Conservation (phyloP, 1,139 yeast genomes). For the Diutina neorugosa region DNA sequence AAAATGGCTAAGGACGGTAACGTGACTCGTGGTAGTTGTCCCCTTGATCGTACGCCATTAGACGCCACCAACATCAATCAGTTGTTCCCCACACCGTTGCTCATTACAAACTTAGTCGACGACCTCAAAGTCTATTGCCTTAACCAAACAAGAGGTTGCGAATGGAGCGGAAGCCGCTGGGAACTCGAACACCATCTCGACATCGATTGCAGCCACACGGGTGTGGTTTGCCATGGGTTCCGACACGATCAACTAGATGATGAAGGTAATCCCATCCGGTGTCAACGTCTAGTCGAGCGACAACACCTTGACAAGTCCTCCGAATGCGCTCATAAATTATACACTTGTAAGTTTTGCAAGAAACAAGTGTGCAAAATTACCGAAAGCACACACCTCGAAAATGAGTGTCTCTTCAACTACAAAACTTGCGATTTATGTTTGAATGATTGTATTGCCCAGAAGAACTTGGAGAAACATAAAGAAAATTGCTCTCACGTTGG, state of each 20-base stretch:
- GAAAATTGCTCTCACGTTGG: slow-evolving; percentile 24
- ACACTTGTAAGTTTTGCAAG: slow-evolving; percentile 30
- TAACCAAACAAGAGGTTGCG: slow-evolving; percentile 43
- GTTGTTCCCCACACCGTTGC: slow-evolving; percentile 48
- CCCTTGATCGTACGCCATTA: slow-evolving; percentile 48
- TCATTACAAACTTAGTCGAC: slow-evolving; percentile 49
- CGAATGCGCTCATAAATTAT: slow-evolving; percentile 23
- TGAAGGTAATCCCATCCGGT: slow-evolving; percentile 6
- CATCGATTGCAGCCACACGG: slow-evolving; percentile 38
- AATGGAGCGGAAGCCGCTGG: slow-evolving; percentile 51
- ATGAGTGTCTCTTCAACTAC: slow-evolving; percentile 29
- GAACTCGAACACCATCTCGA: slow-evolving; percentile 40
- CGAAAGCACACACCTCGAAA: slow-evolving; percentile 21
- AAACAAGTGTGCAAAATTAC: slow-evolving; percentile 18
- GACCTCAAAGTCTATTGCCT: slow-evolving; percentile 49
- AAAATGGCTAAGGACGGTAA: slow-evolving; percentile 14
- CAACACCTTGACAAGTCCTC: slow-evolving; percentile 10
- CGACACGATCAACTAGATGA: slow-evolving; percentile 9
- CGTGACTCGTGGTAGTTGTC: slow-evolving; percentile 33
- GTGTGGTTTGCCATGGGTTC: slow-evolving; percentile 31
- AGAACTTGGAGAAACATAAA: slow-evolving; percentile 20
- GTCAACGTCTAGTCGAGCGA: slow-evolving; percentile 14
- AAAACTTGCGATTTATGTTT: slow-evolving; percentile 27
- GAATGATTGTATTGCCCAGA: slow-evolving; percentile 29
- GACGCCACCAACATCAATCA: slow-evolving; percentile 26